Evolutionary conservation across 176 grass and related monocot species (phyloP).

Genomic region (Carex kokanica): DNA sequence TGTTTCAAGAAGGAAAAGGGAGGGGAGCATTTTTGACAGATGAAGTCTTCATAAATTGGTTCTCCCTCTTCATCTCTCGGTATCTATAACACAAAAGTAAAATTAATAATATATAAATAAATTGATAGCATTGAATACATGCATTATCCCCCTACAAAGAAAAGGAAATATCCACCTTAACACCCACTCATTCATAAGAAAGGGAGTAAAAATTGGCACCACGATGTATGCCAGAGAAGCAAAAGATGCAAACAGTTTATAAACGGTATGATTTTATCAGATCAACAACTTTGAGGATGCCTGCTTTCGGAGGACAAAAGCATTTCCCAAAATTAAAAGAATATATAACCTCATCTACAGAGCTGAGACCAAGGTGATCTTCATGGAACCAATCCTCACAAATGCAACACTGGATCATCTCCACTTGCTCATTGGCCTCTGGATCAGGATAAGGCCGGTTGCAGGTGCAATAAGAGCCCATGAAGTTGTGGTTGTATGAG

Average conservation of each 20-base stretch:
- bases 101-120: neutral
- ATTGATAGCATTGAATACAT: neutral
- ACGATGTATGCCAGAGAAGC: neutral
- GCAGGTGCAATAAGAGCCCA: conserved; percentile 87
- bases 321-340: conserved; percentile 13
- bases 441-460: conserved; percentile 94
- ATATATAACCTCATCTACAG: conserved; percentile 53
- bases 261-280: neutral
- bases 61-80: conserved; percentile 90
- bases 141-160: neutral
- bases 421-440: conserved; percentile 75
- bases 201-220: neutral
- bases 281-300: neutral
- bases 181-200: neutral
- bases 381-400: conserved; percentile 99
- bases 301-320: neutral
- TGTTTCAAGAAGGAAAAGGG: conserved; percentile 78
- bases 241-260: neutral
- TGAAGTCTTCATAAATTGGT: conserved; percentile 78
- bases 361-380: conserved; percentile 80
- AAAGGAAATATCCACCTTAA: neutral
- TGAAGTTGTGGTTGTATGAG: conserved; percentile 94
- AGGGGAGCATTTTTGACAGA: conserved; percentile 78
- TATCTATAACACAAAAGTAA: conserved; percentile 43
- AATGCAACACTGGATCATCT: conserved; percentile 98